A percentile compares a stretch with the other conserved stretches of the same genome.
Evolutionary conservation across 2,329 filamentous ascomycete genomes (phyloP).

Genomic region (Fusarium nanum): DNA sequence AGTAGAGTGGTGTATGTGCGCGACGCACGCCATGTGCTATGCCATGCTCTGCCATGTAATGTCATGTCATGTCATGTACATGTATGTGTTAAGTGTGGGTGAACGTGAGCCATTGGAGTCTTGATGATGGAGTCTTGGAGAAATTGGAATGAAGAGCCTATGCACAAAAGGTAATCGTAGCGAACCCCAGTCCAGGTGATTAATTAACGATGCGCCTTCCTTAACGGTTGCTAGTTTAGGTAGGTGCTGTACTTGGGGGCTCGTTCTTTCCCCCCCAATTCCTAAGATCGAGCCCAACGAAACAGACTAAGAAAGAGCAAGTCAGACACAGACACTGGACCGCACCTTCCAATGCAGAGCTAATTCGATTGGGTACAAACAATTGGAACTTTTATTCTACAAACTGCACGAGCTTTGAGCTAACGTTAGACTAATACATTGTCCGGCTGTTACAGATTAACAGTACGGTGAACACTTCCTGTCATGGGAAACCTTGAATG

Average conservation of each 20-base stretch:
- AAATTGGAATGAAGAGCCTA: background rate
- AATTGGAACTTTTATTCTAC: background rate
- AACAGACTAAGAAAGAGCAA: background rate
- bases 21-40: background rate
- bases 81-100: background rate
- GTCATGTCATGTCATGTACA: background rate
- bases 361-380: background rate
- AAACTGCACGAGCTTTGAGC: background rate
- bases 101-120: constrained; percentile 4
- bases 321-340: background rate
- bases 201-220: constrained; percentile 33
- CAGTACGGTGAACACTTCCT: background rate
- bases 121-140: background rate
- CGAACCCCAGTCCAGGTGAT: constrained; percentile 35
- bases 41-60: background rate
- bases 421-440: background rate
- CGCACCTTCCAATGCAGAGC: background rate
- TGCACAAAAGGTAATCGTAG: constrained; percentile 5
- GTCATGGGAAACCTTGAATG: background rate
- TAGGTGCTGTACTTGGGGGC: background rate
- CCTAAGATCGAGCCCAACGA: constrained; percentile 18
- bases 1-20: background rate
- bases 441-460: background rate
- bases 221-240: constrained; percentile 20
- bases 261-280: constrained; percentile 29